Percentiles rank a stretch among this genome's conserved stretches.
These are phyloP conservation scores for Aspergillus funiculosus DNA, from an alignment of 495 filamentous ascomycete species.

Conservation along the genomic window DNA sequence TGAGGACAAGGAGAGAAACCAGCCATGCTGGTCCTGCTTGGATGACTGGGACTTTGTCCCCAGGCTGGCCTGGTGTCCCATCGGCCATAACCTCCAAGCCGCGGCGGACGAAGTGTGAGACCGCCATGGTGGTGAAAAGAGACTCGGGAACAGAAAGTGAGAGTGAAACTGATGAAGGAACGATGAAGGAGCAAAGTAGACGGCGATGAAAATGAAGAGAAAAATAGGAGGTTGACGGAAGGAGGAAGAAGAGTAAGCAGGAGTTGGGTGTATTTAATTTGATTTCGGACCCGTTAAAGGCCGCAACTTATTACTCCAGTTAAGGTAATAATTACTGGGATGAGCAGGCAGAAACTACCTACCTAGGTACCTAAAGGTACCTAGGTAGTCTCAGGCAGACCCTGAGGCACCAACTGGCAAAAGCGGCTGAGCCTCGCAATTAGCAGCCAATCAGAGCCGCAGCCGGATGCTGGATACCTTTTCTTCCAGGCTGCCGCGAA, in stretches of 20 bases:
- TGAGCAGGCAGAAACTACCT: too few relatives aligned
- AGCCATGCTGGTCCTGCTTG: conserved; percentile 18
- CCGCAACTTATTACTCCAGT: too few relatives aligned
- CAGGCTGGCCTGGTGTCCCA: conserved; percentile 8
- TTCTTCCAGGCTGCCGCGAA: too few relatives aligned
- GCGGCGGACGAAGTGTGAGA: conserved; percentile 25
- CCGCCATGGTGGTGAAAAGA: conserved; percentile 22
- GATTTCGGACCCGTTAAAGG: too few relatives aligned
- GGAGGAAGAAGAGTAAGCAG: not conserved
- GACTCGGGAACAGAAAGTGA: not conserved
- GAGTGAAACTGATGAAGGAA: not conserved
- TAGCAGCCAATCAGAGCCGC: too few relatives aligned
- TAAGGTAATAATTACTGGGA: too few relatives aligned
- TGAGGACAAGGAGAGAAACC: conserved; percentile 18
- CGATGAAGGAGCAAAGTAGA: not conserved
- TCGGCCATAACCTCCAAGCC: conserved; percentile 23
- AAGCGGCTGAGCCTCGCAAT: too few relatives aligned
- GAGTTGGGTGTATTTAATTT: too few relatives aligned
- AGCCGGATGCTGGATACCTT: too few relatives aligned
- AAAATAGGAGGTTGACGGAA: conserved; percentile 10
- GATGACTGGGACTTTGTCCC: conserved; percentile 14
- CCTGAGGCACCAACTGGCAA: too few relatives aligned
- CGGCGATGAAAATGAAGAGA: conserved; percentile 9
- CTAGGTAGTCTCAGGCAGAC: too few relatives aligned
- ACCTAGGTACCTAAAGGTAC: too few relatives aligned